These are phyloP conservation scores for Coniella lustricola DNA, from an alignment of 2,329 filamentous ascomycete species.

Conservation along the genomic window DNA sequence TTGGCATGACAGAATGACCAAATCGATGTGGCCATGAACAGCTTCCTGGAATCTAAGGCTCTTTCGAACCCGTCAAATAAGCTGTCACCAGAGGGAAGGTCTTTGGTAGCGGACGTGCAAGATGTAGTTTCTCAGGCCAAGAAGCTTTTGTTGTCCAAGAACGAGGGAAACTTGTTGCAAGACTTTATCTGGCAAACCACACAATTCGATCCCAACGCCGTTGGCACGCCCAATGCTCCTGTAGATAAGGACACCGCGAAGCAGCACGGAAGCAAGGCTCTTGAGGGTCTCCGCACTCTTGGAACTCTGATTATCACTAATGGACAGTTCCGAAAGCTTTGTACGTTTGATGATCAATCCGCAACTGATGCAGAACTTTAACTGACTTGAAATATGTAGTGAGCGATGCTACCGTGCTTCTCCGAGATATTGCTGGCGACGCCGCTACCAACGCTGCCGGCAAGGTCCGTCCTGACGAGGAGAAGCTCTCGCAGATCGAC, in stretches of 20 bases:
- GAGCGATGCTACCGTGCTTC: slow-evolving; percentile 69
- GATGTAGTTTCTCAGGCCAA: slow-evolving; percentile 81
- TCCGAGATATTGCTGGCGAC: slow-evolving; percentile 89
- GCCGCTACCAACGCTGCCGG: slow-evolving; percentile 72
- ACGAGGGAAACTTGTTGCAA: slow-evolving; percentile 87
- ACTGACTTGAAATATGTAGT: slow-evolving; percentile 34
- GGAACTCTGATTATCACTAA: slow-evolving; percentile 90
- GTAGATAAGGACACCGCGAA: slow-evolving; percentile 69
- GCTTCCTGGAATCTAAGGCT: slow-evolving; percentile 65
- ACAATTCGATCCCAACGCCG: slow-evolving; percentile 58
- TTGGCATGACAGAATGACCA: slow-evolving; percentile 65
- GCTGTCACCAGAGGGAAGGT: slow-evolving; percentile 75
- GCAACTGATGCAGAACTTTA: not conserved
- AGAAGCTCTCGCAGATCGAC: slow-evolving; percentile 71
- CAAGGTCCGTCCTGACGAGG: slow-evolving; percentile 69
- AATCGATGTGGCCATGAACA: slow-evolving; percentile 92
- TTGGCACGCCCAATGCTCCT: slow-evolving; percentile 57
- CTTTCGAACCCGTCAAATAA: slow-evolving; percentile 64
- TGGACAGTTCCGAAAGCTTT: slow-evolving; percentile 87
- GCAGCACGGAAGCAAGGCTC: slow-evolving; percentile 75
- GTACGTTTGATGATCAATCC: slow-evolving; percentile 42
- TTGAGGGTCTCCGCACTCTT: slow-evolving; percentile 79
- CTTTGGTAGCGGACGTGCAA: slow-evolving; percentile 69
- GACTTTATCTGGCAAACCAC: slow-evolving; percentile 96
- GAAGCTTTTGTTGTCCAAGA: slow-evolving; percentile 81